phyloP scores from a whole-genome alignment of 805 yeast species.

The Lipomyces sp. region DNA sequence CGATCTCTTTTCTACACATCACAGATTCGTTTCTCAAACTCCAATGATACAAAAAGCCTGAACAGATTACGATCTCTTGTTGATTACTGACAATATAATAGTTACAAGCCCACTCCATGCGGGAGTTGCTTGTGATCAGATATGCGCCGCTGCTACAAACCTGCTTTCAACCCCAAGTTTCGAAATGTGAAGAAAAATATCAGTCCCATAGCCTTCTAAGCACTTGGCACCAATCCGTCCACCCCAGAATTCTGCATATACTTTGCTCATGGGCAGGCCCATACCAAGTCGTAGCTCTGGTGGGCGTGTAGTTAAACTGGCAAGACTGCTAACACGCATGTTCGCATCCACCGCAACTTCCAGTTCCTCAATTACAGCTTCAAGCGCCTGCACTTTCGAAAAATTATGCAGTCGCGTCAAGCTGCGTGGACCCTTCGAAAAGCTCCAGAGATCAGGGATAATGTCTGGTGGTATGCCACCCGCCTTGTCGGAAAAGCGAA shows the following conservation, averaged over 20 bases:
- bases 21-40: no score
- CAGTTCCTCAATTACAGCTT: conserved; percentile 36
- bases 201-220: conserved; percentile 88
- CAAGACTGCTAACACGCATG: conserved; percentile 60
- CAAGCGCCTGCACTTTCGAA: conserved; percentile 35
- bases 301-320: conserved; percentile 66
- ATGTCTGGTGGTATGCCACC: conserved; percentile 73
- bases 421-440: conserved; percentile 40
- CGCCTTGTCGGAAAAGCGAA: conserved; percentile 83
- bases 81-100: no score
- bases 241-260: conserved; percentile 93
- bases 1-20: no score
- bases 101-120: no score
- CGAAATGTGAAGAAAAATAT: conserved; percentile 73
- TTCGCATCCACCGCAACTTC: conserved; percentile 18
- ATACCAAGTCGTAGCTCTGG: conserved; percentile 74
- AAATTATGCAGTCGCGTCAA: conserved; percentile 34
- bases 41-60: no score
- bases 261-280: conserved; percentile 85
- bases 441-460: conserved; percentile 74
- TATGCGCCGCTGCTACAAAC: conserved; percentile 14
- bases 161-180: conserved; percentile 57
- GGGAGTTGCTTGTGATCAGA: no score
- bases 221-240: conserved; percentile 81
- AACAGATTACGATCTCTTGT: no score